Conservation (phyloP, 495 filamentous ascomycete genomes). For the Neurospora sublineolata region DNA sequence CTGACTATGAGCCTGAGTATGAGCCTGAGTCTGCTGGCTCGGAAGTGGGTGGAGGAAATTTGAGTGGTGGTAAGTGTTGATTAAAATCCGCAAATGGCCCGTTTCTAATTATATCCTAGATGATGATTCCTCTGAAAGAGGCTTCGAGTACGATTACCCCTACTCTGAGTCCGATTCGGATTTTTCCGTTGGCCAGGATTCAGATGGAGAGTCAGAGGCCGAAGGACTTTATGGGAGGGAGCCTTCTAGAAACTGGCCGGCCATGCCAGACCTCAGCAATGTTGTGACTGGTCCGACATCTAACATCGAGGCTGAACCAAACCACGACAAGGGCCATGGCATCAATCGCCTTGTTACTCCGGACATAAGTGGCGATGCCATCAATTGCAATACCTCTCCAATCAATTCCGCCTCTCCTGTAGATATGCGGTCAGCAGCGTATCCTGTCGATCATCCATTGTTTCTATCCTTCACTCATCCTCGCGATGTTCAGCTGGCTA, state of each 20-base stretch:
- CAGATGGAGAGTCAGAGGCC: neutral
- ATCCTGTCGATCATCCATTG: neutral
- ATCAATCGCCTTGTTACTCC: neutral
- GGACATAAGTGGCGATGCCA: neutral
- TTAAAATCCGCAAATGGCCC: neutral
- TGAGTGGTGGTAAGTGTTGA: neutral
- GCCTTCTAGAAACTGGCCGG: neutral
- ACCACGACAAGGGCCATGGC: neutral
- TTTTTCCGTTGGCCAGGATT: neutral
- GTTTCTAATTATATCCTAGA: neutral
- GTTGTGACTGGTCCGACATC: neutral
- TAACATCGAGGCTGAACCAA: neutral
- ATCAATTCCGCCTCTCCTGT: constrained; percentile 1
- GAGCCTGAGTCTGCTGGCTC: constrained; percentile 13
- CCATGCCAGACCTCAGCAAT: neutral
- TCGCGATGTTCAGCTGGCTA: neutral
- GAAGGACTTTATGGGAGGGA: neutral
- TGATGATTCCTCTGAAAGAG: neutral
- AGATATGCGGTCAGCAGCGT: neutral
- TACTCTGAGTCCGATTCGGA: neutral
- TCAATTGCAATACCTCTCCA: neutral
- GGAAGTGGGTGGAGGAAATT: constrained; percentile 10
- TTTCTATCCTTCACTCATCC: constrained; percentile 4
- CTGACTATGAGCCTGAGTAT: constrained; percentile 11
- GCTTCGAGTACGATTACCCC: neutral